phyloP scores from a whole-genome alignment of 2,329 filamentous ascomycete species.

The Xylariomycetidae sp. region DNA sequence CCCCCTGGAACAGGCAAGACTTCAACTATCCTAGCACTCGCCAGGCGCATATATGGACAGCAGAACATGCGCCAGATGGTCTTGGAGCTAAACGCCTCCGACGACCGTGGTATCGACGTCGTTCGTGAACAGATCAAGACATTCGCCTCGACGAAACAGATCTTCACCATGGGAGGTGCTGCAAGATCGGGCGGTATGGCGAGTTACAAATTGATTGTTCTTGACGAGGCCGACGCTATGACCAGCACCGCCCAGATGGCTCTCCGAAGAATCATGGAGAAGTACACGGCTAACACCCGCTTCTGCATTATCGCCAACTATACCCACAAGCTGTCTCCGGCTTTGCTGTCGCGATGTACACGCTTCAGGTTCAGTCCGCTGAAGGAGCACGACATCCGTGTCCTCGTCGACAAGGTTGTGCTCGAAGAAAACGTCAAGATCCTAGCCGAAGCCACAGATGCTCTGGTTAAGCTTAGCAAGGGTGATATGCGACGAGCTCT shows the following conservation, averaged over 20 bases:
- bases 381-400: conserved; percentile 80
- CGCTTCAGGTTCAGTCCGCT: conserved; percentile 92
- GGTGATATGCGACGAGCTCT: conserved; percentile 94
- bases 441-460: conserved; percentile 71
- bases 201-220: conserved; percentile 89
- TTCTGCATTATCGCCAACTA: conserved; percentile 99
- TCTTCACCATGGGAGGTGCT: conserved; percentile 67
- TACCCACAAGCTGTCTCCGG: conserved; percentile 93
- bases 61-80: conserved; percentile 98
- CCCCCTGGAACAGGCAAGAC: conserved; percentile 97
- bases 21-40: conserved; percentile 89
- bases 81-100: conserved; percentile 92
- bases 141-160: conserved; percentile 96
- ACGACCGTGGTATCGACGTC: conserved; percentile 96
- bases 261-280: conserved; percentile 94
- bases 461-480: conserved; percentile 81
- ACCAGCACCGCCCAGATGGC: conserved; percentile 99
- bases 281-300: conserved; percentile 94
- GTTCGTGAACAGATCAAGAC: conserved; percentile 99
- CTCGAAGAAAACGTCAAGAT: conserved; percentile 84
- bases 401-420: conserved; percentile 84
- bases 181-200: conserved; percentile 51
- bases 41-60: conserved; percentile 84
- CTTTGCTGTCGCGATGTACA: conserved; percentile 87
- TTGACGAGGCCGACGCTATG: conserved; percentile 99